These are phyloP conservation scores for Perilla frutescens DNA, from an alignment of 257 asterid species.

Conservation along the genomic window DNA sequence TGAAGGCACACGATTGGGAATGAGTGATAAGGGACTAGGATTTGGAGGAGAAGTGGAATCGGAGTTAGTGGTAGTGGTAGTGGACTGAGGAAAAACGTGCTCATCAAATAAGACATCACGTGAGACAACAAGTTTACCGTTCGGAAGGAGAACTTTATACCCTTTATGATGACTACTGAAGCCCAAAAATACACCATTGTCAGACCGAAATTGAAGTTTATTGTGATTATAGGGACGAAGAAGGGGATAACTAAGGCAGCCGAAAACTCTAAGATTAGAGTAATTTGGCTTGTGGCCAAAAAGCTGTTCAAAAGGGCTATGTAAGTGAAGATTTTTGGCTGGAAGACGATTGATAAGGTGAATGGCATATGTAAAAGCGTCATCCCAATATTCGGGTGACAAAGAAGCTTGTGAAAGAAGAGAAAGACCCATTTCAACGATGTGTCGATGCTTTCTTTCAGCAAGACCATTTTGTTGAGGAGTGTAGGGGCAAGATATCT, in stretches of 20 bases:
- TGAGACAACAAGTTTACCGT: background rate
- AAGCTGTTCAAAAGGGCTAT: background rate
- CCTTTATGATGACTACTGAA: background rate
- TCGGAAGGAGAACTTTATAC: background rate
- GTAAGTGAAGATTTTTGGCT: background rate
- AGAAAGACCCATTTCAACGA: background rate
- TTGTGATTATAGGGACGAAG: too few species aligned
- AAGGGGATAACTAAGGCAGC: too few species aligned
- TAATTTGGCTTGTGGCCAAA: background rate
- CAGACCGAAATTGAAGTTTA: background rate
- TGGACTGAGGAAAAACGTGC: background rate
- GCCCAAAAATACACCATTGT: background rate
- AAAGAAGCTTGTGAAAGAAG: background rate
- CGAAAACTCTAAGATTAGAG: background rate
- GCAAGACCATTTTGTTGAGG: background rate
- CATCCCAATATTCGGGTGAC: background rate
- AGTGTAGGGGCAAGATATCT: background rate
- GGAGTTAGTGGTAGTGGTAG: background rate
- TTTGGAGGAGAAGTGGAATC: background rate
- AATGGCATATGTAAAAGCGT: background rate
- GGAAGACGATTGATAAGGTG: background rate
- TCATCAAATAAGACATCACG: background rate
- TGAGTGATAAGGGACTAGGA: too few species aligned
- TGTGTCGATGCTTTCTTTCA: background rate
- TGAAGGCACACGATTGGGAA: too few species aligned